phyloP scores from a whole-genome alignment of 768 basidiomycete species.

The Rhodosporidiobolus sp. region DNA sequence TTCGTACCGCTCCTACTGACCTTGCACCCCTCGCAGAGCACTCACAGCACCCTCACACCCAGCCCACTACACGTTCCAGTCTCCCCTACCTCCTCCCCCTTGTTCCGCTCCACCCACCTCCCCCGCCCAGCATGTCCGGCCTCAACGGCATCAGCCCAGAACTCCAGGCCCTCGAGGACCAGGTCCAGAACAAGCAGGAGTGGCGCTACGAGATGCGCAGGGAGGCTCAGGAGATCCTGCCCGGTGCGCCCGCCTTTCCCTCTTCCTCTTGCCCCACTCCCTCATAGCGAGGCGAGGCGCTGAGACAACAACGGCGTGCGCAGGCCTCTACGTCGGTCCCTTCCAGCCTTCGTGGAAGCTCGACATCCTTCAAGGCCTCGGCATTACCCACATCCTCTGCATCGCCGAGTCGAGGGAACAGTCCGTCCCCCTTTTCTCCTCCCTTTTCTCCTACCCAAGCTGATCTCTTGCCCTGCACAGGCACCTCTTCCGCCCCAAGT shows the following conservation, averaged over 20 bases:
- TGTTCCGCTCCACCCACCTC: background rate
- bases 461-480: slow-evolving; percentile 1
- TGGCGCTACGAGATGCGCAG: slow-evolving; percentile 88
- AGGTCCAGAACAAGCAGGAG: slow-evolving; percentile 33
- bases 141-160: slow-evolving; percentile 24
- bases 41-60: background rate
- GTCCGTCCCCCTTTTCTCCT: slow-evolving; percentile 7
- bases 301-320: slow-evolving; percentile 40
- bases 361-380: slow-evolving; percentile 61
- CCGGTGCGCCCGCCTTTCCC: slow-evolving; percentile 6
- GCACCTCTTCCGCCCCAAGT: slow-evolving; percentile 81
- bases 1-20: background rate
- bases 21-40: no score
- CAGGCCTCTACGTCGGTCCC: slow-evolving; percentile 76
- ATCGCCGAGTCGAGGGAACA: slow-evolving; percentile 41
- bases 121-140: background rate
- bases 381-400: slow-evolving; percentile 75
- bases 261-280: slow-evolving; percentile 45
- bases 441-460: background rate
- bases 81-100: background rate
- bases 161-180: slow-evolving; percentile 23
- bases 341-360: slow-evolving; percentile 83
- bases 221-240: slow-evolving; percentile 81
- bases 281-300: background rate
- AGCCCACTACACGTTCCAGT: background rate